Percentiles rank a stretch among this genome's conserved stretches.
Evolutionary conservation across 1,139 yeast genomes (phyloP).

Genomic region (Candida tropicalis): DNA sequence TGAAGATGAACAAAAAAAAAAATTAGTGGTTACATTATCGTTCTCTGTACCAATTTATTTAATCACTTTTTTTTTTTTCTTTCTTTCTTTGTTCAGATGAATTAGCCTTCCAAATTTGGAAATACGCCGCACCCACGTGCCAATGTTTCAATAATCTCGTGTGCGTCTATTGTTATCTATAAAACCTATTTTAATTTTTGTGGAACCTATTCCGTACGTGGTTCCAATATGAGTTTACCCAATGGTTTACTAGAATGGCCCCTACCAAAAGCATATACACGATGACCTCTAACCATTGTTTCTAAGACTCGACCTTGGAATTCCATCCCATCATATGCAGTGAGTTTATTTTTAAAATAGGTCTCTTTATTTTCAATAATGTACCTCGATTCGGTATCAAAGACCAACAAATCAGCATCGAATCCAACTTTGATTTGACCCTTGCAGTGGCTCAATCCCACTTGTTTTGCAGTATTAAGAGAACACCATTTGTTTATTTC

Average conservation of each 20-base stretch:
- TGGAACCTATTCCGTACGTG: conserved; percentile 28
- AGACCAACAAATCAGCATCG: conserved; percentile 86
- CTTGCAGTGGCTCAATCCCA: conserved; percentile 71
- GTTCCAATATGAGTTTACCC: conserved; percentile 65
- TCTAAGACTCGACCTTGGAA: conserved; percentile 75
- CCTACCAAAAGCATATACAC: conserved; percentile 58
- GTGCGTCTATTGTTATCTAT: too few relatives aligned
- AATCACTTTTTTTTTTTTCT: neutral
- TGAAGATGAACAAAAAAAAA: neutral
- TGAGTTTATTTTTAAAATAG: conserved; percentile 79
- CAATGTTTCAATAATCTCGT: neutral
- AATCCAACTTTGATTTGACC: conserved; percentile 72
- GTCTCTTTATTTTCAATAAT: conserved; percentile 60
- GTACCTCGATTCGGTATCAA: conserved; percentile 65
- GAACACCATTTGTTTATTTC: conserved; percentile 82
- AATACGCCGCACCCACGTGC: conserved; percentile 4
- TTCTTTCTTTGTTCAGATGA: neutral
- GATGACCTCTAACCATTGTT: conserved; percentile 75
- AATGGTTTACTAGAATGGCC: conserved; percentile 60
- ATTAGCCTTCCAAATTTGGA: neutral
- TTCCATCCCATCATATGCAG: conserved; percentile 77
- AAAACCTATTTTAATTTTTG: neutral
- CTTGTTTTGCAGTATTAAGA: conserved; percentile 81
- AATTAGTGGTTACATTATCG: conserved; percentile 1
- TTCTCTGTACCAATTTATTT: neutral